These are phyloP conservation scores for Tubosaeta sp. DNA, from an alignment of 768 basidiomycete genomes.

Conservation along the genomic window DNA sequence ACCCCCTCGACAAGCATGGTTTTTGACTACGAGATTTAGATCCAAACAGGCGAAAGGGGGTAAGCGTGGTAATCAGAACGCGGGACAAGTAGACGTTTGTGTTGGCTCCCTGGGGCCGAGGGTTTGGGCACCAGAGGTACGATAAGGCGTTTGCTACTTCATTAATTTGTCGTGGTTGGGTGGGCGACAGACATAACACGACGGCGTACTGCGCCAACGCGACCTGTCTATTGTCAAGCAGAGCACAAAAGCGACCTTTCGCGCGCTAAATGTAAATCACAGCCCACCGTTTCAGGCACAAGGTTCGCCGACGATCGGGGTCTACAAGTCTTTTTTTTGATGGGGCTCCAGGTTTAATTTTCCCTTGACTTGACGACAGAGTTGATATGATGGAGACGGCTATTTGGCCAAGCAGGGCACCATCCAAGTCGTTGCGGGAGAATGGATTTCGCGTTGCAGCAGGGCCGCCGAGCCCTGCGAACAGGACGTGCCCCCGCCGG, in stretches of 20 bases:
- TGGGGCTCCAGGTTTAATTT: conserved; percentile 5
- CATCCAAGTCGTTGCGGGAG: background rate
- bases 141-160: conserved; percentile 4
- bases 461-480: background rate
- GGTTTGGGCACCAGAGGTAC: conserved; percentile 10
- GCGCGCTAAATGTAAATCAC: conserved; percentile 21
- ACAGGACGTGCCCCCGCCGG: background rate
- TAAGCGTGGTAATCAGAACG: conserved; percentile 22
- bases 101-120: conserved; percentile 27
- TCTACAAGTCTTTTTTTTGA: conserved; percentile 1
- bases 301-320: background rate
- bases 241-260: no score
- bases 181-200: conserved; percentile 4
- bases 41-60: conserved; percentile 14
- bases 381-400: no score
- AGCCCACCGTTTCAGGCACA: conserved; percentile 11
- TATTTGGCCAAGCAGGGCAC: no score
- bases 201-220: background rate
- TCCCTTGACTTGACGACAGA: conserved; percentile 1
- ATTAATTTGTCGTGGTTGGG: background rate
- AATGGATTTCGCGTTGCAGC: background rate
- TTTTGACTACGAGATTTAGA: conserved; percentile 21
- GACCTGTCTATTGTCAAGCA: background rate
- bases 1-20: conserved; percentile 22
- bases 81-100: conserved; percentile 10